phyloP scores from a whole-genome alignment of 352 stramenopile species.

The Globisporangium spinosum region DNA sequence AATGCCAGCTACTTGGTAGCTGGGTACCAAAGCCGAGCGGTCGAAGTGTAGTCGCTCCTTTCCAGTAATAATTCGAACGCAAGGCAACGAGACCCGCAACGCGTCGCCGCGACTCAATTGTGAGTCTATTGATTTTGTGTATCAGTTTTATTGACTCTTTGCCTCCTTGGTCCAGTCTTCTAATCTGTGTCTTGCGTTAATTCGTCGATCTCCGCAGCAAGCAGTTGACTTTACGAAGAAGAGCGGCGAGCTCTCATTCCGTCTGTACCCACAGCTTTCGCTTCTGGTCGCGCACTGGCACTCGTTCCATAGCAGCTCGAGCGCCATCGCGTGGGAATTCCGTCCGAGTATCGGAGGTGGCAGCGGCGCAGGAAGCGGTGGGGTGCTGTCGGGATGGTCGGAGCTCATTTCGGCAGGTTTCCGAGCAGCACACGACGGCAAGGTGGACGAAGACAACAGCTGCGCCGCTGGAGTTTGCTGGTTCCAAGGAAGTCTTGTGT shows the following conservation, averaged over 20 bases:
- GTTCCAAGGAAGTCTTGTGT: constrained; percentile 9
- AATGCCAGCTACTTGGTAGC: constrained; percentile 35
- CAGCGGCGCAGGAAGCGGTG: constrained; percentile 22
- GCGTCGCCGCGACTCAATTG: constrained; percentile 31
- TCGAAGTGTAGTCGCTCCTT: constrained; percentile 50
- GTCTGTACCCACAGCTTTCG: constrained; percentile 38
- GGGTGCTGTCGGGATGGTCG: constrained; percentile 23
- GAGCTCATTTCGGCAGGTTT: constrained; percentile 11
- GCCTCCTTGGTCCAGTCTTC: background rate
- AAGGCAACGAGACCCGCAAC: constrained; percentile 25
- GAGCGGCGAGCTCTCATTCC: constrained; percentile 39
- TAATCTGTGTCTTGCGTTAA: constrained; percentile 1
- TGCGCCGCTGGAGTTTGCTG: constrained; percentile 13
- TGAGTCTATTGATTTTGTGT: constrained; percentile 10
- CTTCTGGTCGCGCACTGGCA: constrained; percentile 50
- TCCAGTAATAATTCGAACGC: background rate
- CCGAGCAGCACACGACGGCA: background rate
- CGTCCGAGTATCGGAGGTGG: constrained; percentile 23
- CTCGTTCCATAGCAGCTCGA: constrained; percentile 15
- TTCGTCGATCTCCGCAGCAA: constrained; percentile 34
- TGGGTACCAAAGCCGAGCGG: constrained; percentile 49
- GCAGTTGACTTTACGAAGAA: constrained; percentile 49
- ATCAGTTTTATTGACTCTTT: no score
- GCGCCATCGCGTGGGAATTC: constrained; percentile 17
- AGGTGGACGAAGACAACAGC: constrained; percentile 9